Conservation (phyloP, 306 rosid species). For the Benincasa hispida region DNA sequence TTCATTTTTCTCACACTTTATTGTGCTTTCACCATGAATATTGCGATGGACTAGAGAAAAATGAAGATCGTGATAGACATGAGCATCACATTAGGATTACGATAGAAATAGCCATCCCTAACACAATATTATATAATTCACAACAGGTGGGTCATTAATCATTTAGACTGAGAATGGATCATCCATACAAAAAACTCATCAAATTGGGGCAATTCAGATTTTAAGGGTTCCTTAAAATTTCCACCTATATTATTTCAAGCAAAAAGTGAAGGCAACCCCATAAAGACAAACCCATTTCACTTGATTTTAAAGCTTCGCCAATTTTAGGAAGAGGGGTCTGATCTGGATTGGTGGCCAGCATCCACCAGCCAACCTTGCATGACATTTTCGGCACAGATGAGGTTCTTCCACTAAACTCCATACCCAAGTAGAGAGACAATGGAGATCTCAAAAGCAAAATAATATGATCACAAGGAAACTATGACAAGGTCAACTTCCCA, state of each 20-base stretch:
- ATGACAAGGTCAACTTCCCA: not conserved
- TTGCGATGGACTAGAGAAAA: too few species aligned
- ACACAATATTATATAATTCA: too few species aligned
- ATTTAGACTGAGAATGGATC: too few species aligned
- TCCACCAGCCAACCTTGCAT: not conserved
- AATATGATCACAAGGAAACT: not conserved
- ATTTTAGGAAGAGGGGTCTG: not conserved
- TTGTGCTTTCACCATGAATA: too few species aligned
- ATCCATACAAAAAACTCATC: too few species aligned
- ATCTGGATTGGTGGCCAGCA: not conserved
- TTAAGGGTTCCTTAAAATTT: not conserved
- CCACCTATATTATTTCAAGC: not conserved
- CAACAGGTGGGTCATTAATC: too few species aligned
- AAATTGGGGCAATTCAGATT: not conserved
- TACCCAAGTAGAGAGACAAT: not conserved
- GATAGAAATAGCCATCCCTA: too few species aligned
- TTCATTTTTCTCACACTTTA: too few species aligned
- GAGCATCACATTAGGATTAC: too few species aligned
- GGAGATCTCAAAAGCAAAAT: not conserved
- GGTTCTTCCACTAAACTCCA: not conserved
- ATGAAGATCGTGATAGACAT: too few species aligned
- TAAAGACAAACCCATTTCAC: not conserved
- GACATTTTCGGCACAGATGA: not conserved
- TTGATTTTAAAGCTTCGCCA: not conserved
- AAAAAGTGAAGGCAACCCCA: not conserved